These are phyloP conservation scores for Harrya chromipes DNA, from an alignment of 768 basidiomycete genomes.

Conservation along the genomic window DNA sequence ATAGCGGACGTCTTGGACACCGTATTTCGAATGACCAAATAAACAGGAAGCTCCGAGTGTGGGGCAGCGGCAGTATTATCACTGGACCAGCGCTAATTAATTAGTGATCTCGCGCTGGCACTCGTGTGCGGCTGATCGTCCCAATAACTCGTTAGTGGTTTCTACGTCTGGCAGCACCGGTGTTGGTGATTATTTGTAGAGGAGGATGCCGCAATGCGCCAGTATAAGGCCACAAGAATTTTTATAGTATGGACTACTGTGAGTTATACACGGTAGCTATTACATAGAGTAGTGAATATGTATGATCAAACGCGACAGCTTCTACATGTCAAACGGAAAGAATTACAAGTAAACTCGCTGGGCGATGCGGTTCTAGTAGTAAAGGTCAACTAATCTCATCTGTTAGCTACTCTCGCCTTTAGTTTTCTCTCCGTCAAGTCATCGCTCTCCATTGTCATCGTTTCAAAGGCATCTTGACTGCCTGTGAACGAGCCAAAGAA, in stretches of 20 bases:
- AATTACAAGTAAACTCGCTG: not conserved
- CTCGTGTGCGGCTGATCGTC: too few relatives aligned
- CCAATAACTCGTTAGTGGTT: too few relatives aligned
- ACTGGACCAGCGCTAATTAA: too few relatives aligned
- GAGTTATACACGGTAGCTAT: not conserved
- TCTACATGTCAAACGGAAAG: constrained; percentile 8
- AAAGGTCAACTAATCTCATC: constrained; percentile 6
- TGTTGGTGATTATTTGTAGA: too few relatives aligned
- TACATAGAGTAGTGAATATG: constrained; percentile 3
- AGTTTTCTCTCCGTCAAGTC: constrained; percentile 23
- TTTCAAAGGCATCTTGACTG: constrained; percentile 32
- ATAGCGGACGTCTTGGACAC: too few relatives aligned
- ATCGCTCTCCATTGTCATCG: constrained; percentile 20
- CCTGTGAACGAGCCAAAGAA: constrained; percentile 59
- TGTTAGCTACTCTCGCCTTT: constrained; percentile 18
- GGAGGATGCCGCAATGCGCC: too few relatives aligned
- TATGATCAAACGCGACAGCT: constrained; percentile 6
- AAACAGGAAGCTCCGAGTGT: too few relatives aligned
- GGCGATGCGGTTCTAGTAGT: not conserved
- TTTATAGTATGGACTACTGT: constrained; percentile 2
- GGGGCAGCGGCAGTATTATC: too few relatives aligned
- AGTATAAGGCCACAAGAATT: constrained; percentile 1
- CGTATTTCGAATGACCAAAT: too few relatives aligned
- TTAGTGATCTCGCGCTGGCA: too few relatives aligned
- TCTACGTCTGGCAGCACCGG: too few relatives aligned